Base-by-base conservation (phyloP, 2,329 filamentous ascomycete genomes). In the Chaetomium strumarium region DNA sequence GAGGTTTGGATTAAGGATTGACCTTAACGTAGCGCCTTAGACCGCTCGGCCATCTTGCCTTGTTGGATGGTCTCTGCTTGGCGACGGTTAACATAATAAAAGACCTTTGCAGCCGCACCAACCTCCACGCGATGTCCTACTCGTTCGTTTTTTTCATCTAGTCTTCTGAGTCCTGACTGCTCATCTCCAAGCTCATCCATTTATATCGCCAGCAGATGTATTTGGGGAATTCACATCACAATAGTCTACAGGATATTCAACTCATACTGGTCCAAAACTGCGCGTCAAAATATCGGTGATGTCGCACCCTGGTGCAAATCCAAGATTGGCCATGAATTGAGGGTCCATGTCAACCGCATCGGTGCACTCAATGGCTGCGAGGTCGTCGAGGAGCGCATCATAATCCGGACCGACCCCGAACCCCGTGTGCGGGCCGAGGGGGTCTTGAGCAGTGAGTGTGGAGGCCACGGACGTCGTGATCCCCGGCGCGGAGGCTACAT, bases 291-390 rank as follows among this genome's bases (percentile, higher is more conserved):
- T 58, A 47, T 66, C 70, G 0, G 75, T 72, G 46, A 84, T 70
- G 52, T 82, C 80, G 33, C 78, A 76, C 24, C 81, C 81, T 0
- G 82, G 81, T 1, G 77, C 80, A 63, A 85, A 84, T 0, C 83
- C 83, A 17, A 86, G 70, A 59, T 85, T 85, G 41, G 80, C 75
- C 81, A 85, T 83, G 60, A 85, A 85, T 56, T 83, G 79, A 2
- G 79, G 73, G 57, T 84, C 80, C 12, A 75, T 72, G 24, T 79
- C 77, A 41, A 79, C 67, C 34, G 70, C 68, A 49, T 77, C 75
- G 0, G 69, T 67, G 57, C 71, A 74, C 53, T 78, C 75, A 38
- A 76, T 72, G n/a, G 75, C 74, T 16, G 73, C 73, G 29, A 79
- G 67, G 49, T 78, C 75, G 49, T 78, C 75, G 41, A 78, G 62